A percentile compares a stretch with the other conserved stretches of the same genome.
phyloP scores from a whole-genome alignment of 257 asterid genomes.

The Marsdenia floribunda region DNA sequence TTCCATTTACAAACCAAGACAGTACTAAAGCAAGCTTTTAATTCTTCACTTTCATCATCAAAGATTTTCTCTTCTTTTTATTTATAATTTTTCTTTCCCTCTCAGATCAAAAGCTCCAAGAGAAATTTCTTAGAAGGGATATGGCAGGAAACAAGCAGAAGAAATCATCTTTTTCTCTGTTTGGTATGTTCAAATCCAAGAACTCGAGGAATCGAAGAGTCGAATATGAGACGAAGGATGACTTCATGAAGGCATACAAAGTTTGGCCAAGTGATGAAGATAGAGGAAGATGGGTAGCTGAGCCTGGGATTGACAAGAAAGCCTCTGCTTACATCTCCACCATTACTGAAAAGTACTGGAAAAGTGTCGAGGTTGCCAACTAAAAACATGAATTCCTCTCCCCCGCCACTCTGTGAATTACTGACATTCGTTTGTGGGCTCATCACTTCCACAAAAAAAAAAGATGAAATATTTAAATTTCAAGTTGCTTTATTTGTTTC shows the following conservation, averaged over 20 bases:
- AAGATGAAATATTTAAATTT: no score
- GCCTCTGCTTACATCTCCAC: constrained; percentile 52
- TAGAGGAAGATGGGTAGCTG: constrained; percentile 74
- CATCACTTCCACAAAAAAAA: neutral
- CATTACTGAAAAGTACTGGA: constrained; percentile 48
- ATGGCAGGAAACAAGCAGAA: constrained; percentile 58
- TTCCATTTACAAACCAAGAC: constrained; percentile 10
- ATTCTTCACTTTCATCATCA: neutral
- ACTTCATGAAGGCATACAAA: constrained; percentile 58
- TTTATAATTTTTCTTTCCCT: neutral
- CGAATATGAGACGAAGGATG: constrained; percentile 27
- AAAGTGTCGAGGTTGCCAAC: constrained; percentile 29
- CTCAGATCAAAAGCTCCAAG: neutral
- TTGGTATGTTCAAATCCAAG: constrained; percentile 46
- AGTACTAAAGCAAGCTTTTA: constrained; percentile 4
- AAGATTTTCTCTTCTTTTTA: neutral
- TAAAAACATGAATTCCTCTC: neutral
- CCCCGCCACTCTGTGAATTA: neutral
- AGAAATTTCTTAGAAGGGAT: neutral
- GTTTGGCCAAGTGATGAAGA: constrained; percentile 83
- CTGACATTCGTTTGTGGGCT: constrained; percentile 14
- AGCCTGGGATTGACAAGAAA: constrained; percentile 64
- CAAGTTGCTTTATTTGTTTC: constrained; percentile 19
- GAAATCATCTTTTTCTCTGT: constrained; percentile 42
- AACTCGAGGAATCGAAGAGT: constrained; percentile 16